Percentiles rank a stretch among this genome's conserved stretches.
Conservation (phyloP, 1,284 basidiomycete genomes). For the Afroboletus lepidellus region DNA sequence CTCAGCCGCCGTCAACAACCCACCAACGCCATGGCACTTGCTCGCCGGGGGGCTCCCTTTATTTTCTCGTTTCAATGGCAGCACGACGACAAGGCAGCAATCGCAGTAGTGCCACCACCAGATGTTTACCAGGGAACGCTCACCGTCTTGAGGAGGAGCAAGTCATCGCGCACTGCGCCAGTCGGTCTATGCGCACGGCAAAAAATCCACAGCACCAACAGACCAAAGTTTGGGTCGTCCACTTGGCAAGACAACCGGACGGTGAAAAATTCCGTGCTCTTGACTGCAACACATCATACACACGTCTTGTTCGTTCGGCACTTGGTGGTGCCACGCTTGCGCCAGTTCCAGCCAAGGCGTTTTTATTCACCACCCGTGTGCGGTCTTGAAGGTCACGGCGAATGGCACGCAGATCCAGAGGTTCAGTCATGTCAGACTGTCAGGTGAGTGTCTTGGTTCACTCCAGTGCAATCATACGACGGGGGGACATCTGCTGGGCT, state of each 20-base stretch:
- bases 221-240: slow-evolving; percentile 4
- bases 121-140: slow-evolving; percentile 4
- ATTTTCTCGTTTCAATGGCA: background rate
- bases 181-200: background rate
- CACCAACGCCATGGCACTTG: background rate
- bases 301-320: slow-evolving; percentile 22
- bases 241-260: slow-evolving; percentile 16
- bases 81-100: background rate
- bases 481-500: slow-evolving; percentile 21
- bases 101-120: background rate
- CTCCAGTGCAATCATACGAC: slow-evolving; percentile 25
- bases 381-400: background rate
- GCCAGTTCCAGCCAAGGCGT: slow-evolving; percentile 11
- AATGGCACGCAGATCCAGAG: background rate
- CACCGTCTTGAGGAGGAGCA: slow-evolving; percentile 14
- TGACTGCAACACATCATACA: slow-evolving; percentile 25
- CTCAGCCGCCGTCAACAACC: slow-evolving; percentile 1
- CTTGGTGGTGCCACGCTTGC: slow-evolving; percentile 23
- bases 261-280: slow-evolving; percentile 30
- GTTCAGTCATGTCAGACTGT: slow-evolving; percentile 19
- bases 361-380: slow-evolving; percentile 13
- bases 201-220: slow-evolving; percentile 10
- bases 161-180: background rate
- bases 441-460: slow-evolving; percentile 33
- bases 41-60: background rate